Conservation (phyloP, 2,329 filamentous ascomycete species). For the Xylariaceae sp. region DNA sequence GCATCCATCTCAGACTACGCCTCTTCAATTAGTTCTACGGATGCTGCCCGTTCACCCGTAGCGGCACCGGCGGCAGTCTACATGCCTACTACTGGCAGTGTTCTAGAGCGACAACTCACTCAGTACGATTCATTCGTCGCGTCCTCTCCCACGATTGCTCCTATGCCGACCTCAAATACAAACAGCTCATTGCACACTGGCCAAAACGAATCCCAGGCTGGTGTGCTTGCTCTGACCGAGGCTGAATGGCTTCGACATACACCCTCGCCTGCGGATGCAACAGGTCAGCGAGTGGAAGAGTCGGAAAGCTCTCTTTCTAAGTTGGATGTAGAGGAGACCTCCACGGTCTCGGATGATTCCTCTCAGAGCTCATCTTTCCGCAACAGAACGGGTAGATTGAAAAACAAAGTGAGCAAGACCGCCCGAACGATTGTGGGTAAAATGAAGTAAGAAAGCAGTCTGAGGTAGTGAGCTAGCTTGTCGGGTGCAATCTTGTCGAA, state of each 20-base stretch:
- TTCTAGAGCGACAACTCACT: constrained; percentile 29
- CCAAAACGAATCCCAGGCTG: constrained; percentile 3
- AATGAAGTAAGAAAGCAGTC: neutral
- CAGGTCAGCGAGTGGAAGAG: constrained; percentile 11
- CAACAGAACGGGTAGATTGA: neutral
- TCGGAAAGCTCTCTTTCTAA: constrained; percentile 24
- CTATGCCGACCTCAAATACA: constrained; percentile 11
- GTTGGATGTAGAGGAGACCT: neutral
- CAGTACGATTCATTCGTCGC: constrained; percentile 25
- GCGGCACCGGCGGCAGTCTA: constrained; percentile 29
- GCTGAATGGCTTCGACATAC: constrained; percentile 31
- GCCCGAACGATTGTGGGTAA: constrained; percentile 21
- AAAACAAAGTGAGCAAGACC: neutral
- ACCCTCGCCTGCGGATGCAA: constrained; percentile 26
- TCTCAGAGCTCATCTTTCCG: neutral
- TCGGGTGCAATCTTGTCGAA: neutral
- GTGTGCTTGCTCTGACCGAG: constrained; percentile 26
- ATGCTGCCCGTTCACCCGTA: constrained; percentile 22
- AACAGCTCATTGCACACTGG: constrained; percentile 9
- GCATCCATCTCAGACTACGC: constrained; percentile 30
- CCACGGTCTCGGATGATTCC: neutral
- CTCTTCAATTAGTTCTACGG: constrained; percentile 25
- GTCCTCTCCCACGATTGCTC: constrained; percentile 17
- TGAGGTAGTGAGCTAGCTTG: neutral
- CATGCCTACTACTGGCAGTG: constrained; percentile 30